A percentile compares a stretch with the other conserved stretches of the same genome.
Evolutionary conservation across 2,329 filamentous ascomycete genomes (phyloP).

Genomic region (Penicillium sp.): DNA sequence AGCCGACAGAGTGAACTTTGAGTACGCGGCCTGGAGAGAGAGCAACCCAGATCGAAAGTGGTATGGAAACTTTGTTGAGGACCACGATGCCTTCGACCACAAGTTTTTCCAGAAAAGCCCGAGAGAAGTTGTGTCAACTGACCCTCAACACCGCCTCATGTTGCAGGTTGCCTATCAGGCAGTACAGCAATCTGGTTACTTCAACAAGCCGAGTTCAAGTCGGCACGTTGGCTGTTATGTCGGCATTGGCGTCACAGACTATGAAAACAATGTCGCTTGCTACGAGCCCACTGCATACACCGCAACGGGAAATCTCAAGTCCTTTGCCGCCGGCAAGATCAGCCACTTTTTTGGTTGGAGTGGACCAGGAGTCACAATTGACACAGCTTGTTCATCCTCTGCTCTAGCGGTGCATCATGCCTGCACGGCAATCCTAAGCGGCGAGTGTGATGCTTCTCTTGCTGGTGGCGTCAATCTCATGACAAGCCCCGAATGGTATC

Average conservation of each 20-base stretch:
- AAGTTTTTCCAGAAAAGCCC: not conserved
- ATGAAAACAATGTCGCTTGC: slow-evolving; percentile 29
- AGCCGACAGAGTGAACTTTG: not conserved
- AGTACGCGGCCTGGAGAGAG: not conserved
- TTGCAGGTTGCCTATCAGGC: slow-evolving; percentile 35
- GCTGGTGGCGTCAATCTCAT: slow-evolving; percentile 42
- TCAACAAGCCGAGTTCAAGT: not conserved
- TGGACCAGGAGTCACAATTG: slow-evolving; percentile 42
- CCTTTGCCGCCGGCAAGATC: slow-evolving; percentile 33
- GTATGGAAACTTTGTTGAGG: not conserved
- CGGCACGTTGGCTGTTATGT: slow-evolving; percentile 25
- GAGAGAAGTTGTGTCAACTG: not conserved
- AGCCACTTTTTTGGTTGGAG: slow-evolving; percentile 47
- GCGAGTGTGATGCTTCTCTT: slow-evolving; percentile 30
- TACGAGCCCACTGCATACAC: slow-evolving; percentile 33
- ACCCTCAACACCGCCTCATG: slow-evolving; percentile 11
- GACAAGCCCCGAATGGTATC: slow-evolving; percentile 25
- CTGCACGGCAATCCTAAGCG: slow-evolving; percentile 19
- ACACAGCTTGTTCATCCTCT: slow-evolving; percentile 47
- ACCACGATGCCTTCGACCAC: not conserved
- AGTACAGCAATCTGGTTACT: slow-evolving; percentile 28
- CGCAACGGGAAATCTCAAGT: slow-evolving; percentile 17
- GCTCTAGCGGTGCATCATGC: slow-evolving; percentile 36
- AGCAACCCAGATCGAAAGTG: not conserved
- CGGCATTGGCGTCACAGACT: slow-evolving; percentile 21